Percentiles rank a stretch among this genome's conserved stretches.
Conservation (phyloP, 768 basidiomycete species). For the Rhodotorula sphaerocarpa region DNA sequence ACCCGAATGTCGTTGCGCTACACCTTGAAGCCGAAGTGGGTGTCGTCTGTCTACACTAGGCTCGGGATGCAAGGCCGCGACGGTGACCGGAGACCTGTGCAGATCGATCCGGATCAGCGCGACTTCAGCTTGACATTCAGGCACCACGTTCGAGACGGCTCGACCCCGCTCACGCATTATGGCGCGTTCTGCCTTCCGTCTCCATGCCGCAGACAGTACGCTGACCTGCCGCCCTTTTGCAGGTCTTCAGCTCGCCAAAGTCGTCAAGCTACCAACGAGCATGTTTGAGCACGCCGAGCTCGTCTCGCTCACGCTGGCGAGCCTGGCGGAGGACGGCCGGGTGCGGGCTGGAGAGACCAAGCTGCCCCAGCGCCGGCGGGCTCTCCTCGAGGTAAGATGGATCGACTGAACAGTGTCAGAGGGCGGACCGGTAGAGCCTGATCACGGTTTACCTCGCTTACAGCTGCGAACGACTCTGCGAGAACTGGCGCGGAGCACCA, state of each 20-base stretch:
- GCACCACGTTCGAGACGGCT: slow-evolving; percentile 43
- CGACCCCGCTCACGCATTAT: slow-evolving; percentile 40
- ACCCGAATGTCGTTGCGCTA: slow-evolving; percentile 66
- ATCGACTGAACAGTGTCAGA: too few relatives aligned
- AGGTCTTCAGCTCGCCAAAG: slow-evolving; percentile 81
- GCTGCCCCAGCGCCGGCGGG: slow-evolving; percentile 8
- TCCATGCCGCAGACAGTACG: not conserved
- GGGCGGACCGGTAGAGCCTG: too few relatives aligned
- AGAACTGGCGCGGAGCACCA: not conserved
- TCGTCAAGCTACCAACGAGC: slow-evolving; percentile 73
- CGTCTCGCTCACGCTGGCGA: slow-evolving; percentile 16
- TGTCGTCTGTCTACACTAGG: not conserved
- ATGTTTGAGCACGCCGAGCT: slow-evolving; percentile 48
- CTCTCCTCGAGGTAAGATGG: slow-evolving; percentile 16
- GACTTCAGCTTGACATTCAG: slow-evolving; percentile 41
- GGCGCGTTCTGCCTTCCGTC: slow-evolving; percentile 30
- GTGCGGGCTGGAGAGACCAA: not conserved
- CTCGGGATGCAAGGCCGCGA: not conserved
- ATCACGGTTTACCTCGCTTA: too few relatives aligned
- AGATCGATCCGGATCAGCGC: slow-evolving; percentile 29
- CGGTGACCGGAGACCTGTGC: not conserved
- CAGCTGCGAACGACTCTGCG: not conserved
- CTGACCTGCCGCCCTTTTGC: not conserved
- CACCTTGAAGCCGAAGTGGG: slow-evolving; percentile 33
- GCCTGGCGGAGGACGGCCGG: slow-evolving; percentile 6